Evolutionary conservation across 1,284 basidiomycete genomes (phyloP).

Genomic region (Pseudomicrostroma phylloplanum): DNA sequence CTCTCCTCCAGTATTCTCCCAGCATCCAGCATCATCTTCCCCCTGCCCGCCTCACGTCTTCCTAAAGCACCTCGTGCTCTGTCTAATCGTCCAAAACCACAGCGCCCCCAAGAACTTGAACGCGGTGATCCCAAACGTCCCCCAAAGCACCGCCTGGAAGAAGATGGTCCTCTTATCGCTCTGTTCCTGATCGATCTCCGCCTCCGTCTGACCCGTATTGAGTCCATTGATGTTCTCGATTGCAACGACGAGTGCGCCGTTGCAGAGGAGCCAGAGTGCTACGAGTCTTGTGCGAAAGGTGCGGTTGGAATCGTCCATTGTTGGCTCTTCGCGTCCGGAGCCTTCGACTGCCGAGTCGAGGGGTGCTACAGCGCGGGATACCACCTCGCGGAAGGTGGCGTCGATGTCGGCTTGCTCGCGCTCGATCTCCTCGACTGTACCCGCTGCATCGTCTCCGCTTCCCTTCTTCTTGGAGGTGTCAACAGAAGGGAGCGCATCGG

Average conservation of each 20-base stretch:
- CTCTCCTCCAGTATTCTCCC: too few species aligned
- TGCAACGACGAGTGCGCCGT: slow-evolving; percentile 63
- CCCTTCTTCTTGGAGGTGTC: slow-evolving; percentile 65
- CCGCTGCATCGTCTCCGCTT: slow-evolving; percentile 54
- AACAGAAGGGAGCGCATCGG: slow-evolving; percentile 83
- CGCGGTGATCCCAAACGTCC: slow-evolving; percentile 73
- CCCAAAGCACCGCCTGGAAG: slow-evolving; percentile 70
- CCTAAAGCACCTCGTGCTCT: slow-evolving; percentile 41
- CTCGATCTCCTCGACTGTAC: slow-evolving; percentile 59
- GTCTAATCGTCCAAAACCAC: slow-evolving; percentile 42
- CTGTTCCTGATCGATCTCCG: slow-evolving; percentile 56
- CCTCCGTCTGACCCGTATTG: slow-evolving; percentile 47
- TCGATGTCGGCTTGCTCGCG: slow-evolving; percentile 74
- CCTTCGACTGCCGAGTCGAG: slow-evolving; percentile 60
- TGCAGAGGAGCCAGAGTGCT: slow-evolving; percentile 49
- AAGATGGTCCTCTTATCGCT: slow-evolving; percentile 41
- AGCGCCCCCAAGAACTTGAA: slow-evolving; percentile 63
- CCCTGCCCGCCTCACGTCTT: slow-evolving; percentile 18
- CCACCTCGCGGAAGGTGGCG: slow-evolving; percentile 85
- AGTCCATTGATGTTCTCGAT: slow-evolving; percentile 79
- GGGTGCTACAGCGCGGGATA: slow-evolving; percentile 82
- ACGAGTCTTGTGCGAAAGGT: slow-evolving; percentile 51
- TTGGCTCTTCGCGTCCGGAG: slow-evolving; percentile 66
- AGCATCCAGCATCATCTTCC: too few species aligned
- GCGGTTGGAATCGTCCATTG: slow-evolving; percentile 56